Base-by-base conservation (phyloP, 345 rosid genomes). In the Physaria fendleri region DNA sequence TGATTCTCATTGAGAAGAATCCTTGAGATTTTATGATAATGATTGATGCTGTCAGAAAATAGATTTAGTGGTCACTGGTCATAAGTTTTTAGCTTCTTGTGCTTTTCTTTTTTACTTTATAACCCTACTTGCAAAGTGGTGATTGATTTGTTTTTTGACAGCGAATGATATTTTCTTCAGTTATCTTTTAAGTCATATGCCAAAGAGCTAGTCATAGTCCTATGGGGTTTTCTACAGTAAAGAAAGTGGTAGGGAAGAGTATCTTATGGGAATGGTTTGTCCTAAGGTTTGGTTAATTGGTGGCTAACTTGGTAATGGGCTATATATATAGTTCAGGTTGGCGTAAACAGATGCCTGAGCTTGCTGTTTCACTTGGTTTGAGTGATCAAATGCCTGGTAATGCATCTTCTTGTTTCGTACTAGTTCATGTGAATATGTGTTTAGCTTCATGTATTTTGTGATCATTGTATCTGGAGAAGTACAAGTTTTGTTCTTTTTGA, bases 311-410 rank as follows among this genome's bases (percentile, higher is more conserved):
- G 18, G 5, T 22, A 10, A 3, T 24, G 13, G 9, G 43, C 18
- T n/a, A n/a, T 21, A 22, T 42, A 35, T n/a, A n/a, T n/a, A n/a
- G 83, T 14, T 90, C 97, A 9, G 95, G 95, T 9, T 85, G 97
- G 97, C 80, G 95, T 40, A 90, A 83, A 74, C 97, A 87, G 81
- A 87, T 90, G 97, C 97, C 97, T 5, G 87, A 82, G 11, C n/a
- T n/a, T 29, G 0, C 11, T 29, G 10, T 29, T 3, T 29, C 7
- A 10, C 32, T 29, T 29, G 7, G 32, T n/a, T n/a, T n/a, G n/a
- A n/a, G n/a, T n/a, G n/a, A n/a, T n/a, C n/a, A n/a, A n/a, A n/a
- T n/a, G n/a, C n/a, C n/a, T n/a, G n/a, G n/a, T n/a, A n/a, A n/a
- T n/a, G n/a, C n/a, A n/a, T n/a, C n/a, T n/a, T n/a, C 9, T 4